Percentiles rank a stretch among this genome's conserved stretches.
Evolutionary conservation across 805 yeast genomes (phyloP).

Genomic region (Yueomyces sinensis): DNA sequence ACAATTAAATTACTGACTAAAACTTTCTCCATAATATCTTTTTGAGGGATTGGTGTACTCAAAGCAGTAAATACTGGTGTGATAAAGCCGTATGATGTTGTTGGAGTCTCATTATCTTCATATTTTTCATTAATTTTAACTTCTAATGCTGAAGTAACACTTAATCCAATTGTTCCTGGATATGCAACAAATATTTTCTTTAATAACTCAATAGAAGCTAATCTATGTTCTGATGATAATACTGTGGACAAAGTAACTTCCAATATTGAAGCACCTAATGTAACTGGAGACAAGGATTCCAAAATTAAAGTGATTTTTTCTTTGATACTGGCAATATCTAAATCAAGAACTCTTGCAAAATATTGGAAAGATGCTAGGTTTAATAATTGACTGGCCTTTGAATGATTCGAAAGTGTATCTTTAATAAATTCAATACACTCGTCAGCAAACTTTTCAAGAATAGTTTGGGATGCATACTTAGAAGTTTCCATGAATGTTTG

Average conservation of each 20-base stretch:
- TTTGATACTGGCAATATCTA: conserved; percentile 2
- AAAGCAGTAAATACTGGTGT: conserved; percentile 28
- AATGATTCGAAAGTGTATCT: conserved; percentile 25
- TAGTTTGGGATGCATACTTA: conserved; percentile 26
- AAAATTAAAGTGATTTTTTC: conserved; percentile 5
- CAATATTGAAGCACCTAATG: conserved; percentile 37
- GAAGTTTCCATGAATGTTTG: conserved; percentile 25
- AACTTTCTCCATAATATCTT: conserved; percentile 17
- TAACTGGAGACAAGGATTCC: conserved; percentile 4
- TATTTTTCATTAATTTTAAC: conserved; percentile 10
- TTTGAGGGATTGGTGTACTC: conserved; percentile 20
- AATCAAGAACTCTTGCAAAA: conserved; percentile 5
- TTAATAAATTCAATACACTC: conserved; percentile 17
- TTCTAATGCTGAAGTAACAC: conserved; percentile 33
- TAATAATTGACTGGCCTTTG: conserved; percentile 29
- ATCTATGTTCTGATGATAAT: conserved; percentile 25
- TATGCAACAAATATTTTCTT: conserved; percentile 20
- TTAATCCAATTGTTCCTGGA: conserved; percentile 30
- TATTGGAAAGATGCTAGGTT: conserved; percentile 14
- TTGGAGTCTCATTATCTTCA: conserved; percentile 10
- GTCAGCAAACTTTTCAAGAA: conserved; percentile 17
- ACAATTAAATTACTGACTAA: conserved; percentile 30
- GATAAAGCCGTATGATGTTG: conserved; percentile 18
- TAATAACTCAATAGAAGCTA: conserved; percentile 24
- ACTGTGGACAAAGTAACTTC: conserved; percentile 31